Base-by-base conservation (phyloP, 2,329 filamentous ascomycete genomes). In the Aureobasidium melanogenum region DNA sequence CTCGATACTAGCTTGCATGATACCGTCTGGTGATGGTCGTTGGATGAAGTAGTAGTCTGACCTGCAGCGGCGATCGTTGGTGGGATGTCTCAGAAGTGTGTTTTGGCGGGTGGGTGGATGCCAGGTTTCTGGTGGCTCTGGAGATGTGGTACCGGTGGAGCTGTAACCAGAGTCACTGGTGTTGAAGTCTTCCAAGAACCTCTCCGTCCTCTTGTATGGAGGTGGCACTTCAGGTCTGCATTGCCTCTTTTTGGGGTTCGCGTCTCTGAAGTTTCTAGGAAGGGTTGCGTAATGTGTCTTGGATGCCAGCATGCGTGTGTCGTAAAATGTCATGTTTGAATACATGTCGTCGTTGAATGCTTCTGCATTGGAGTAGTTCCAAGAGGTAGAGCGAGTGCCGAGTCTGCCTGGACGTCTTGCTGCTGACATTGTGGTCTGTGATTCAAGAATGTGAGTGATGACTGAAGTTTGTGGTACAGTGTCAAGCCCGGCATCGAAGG, bases 291-390 rank as follows among this genome's bases (percentile, higher is more conserved):
- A 56, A n/a, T 55, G 36, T 38, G 32, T 22, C 3, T 38, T 9
- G n/a, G 28, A 39, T 34, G 38, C 5, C 8, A 14, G 22, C 5
- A 8, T 17, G 12, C 22, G 22, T 39, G 32, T 50, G 24, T 59
- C 32, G 44, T 59, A 48, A 12, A 50, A 59, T 7, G 43, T 48
- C 43, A 59, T 59, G 24, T 39, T 41, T 6, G 56, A 34, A 26
- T 46, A 59, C 22, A 59, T 50, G 17, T 58, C 54, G 15, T 58
- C 54, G 36, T 19, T 36, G 22, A 58, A 58, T 1, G 54, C 26
- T 10, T 58, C 54, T 36, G 54, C 54, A 43, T 58, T 58, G 2
- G 54, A 58, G 22, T 58, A 58, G 41, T 58, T 58, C 54, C 54
- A 58, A 10, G 54, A 58, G 19, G 28, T 44, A 5, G 52, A 56